Evolutionary conservation across 176 grass and related monocot genomes (phyloP), one percentile per base, ranked within the genome.

Genomic region (Rhynchospora pubera): DNA sequence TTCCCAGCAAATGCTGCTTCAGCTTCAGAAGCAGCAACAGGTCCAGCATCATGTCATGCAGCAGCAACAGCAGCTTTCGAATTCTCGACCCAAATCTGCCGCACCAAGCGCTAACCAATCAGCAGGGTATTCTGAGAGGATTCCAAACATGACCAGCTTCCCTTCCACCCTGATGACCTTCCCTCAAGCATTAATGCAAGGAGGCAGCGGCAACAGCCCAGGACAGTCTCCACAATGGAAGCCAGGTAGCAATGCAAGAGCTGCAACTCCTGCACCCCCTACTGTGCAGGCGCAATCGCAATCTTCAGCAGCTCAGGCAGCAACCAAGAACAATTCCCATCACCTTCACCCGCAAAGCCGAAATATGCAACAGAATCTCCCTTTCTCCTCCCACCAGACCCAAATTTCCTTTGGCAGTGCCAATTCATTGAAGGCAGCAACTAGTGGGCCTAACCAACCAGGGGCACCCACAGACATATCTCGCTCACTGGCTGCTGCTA

Each of bases 21-120:
- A 88, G 73, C 79, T 65, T 62, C 92, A 91, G 83, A 91, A 85
- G 2, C 90, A 80, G 4, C 88, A 84, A 1, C 81, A 76, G 62
- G 64, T 84, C 66, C 74, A 89, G 64, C 90, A 89, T 13, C 79
- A 88, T 86, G 74, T 77, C 60, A 85, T 89, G 56, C 91, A 93
- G 24, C 91, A 84, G 26, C 93, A 91, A 47, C 90, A 91, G 3
- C 90, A 91, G 59, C 87, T 89, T 77, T 30, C 82, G 45, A 92
- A 84, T 30, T 88, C 87, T 85, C 92, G 96, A 6, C 87, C 93
- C 13, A 99, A 94, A 69, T 83, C 89, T 59, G 90, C 90, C 42
- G 89, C 87, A 43, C 85, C 89, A 42, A 93, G 81, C 65, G 83
- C 79, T 48, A 92, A 80, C 83, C n/a, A 87, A 30, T 73, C 84